Base-by-base conservation (phyloP, 108 stramenopile species). In the Cyclotella choctawhatcheeana region DNA sequence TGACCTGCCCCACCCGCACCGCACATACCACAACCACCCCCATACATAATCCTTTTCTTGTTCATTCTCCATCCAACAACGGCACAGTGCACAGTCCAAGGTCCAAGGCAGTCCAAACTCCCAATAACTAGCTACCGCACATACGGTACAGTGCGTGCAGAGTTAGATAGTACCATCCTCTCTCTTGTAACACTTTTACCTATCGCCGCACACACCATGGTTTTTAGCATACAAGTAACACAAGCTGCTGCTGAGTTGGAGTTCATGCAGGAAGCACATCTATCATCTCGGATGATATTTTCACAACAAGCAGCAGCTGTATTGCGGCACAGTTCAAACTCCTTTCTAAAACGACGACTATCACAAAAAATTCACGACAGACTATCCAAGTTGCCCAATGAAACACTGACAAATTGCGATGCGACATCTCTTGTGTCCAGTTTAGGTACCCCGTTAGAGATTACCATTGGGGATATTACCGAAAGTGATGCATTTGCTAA, bases 401-500 rank as follows among this genome's bases (percentile, higher is more conserved):
- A 59, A 34, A n/a, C 45, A 17, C 26, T 70, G 34, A 21, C 20
- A 25, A n/a, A 50, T 61, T 27, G 60, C n/a, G 47, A 62, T 61
- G 2, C 55, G 24, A 12, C 43, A 6, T 58, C 44, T 27, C 29
- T 56, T 12, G 10, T 31, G 12, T 56, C 55, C 4, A 56, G 12
- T 29, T 56, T 30, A 17, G 29, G 31, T 10, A 0, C 29, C 31
- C 55, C 44, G 10, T 37, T 69, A 26, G 62, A 69, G 22, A 67
- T 69, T 12, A 32, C 48, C 0, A 21, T 30, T 48, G 27, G 34
- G 27, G 76, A 77, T 64, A n/a, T 77, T 10, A 44, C 37, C 16
- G 33, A 63, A 20, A 51, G 59, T 27, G 43, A 77, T 44, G 30
- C 26, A 16, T 54, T 77, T 27, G 76, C 76, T 37, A 31, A 21